These are phyloP conservation scores for Arabidopsis thaliana DNA, from an alignment of 345 rosid genomes.

Conservation along the genomic window DNA sequence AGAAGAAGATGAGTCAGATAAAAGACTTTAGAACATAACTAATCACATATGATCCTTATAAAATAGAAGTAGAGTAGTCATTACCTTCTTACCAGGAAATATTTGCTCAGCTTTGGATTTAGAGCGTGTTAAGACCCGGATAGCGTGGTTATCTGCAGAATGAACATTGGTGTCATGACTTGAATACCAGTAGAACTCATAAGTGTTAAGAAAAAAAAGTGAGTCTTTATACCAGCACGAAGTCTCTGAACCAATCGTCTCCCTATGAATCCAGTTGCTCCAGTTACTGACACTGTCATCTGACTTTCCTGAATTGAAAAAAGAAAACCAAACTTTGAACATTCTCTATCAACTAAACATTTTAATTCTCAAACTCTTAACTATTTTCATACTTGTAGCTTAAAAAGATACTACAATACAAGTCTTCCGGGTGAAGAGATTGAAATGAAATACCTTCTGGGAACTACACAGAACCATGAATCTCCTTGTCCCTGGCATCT, in stretches of 20 bases:
- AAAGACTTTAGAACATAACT: background rate
- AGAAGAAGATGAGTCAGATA: slow-evolving; percentile 27
- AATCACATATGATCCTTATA: slow-evolving; percentile 22
- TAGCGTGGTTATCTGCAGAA: slow-evolving; percentile 66
- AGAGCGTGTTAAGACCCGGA: slow-evolving; percentile 87
- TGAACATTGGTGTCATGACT: background rate
- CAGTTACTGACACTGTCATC: slow-evolving; percentile 87
- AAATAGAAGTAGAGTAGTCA: slow-evolving; percentile 36
- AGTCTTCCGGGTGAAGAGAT: too few relatives aligned
- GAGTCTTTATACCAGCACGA: slow-evolving; percentile 59
- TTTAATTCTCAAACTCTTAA: too few relatives aligned
- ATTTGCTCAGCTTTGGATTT: slow-evolving; percentile 78
- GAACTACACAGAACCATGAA: slow-evolving; percentile 52
- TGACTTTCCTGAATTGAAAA: slow-evolving; percentile 47
- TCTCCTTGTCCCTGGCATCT: slow-evolving; percentile 51
- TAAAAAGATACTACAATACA: too few relatives aligned
- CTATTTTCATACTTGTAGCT: too few relatives aligned
- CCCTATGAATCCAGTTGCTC: slow-evolving; percentile 95
- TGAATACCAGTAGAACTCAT: background rate
- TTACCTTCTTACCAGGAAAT: slow-evolving; percentile 99
- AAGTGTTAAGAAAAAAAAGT: background rate
- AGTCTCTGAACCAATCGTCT: slow-evolving; percentile 83
- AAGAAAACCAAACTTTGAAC: too few relatives aligned
- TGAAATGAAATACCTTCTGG: slow-evolving; percentile 55
- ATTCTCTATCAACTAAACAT: too few relatives aligned